Base-by-base conservation (phyloP, 805 yeast genomes). In the Wickerhamiella azyma region DNA sequence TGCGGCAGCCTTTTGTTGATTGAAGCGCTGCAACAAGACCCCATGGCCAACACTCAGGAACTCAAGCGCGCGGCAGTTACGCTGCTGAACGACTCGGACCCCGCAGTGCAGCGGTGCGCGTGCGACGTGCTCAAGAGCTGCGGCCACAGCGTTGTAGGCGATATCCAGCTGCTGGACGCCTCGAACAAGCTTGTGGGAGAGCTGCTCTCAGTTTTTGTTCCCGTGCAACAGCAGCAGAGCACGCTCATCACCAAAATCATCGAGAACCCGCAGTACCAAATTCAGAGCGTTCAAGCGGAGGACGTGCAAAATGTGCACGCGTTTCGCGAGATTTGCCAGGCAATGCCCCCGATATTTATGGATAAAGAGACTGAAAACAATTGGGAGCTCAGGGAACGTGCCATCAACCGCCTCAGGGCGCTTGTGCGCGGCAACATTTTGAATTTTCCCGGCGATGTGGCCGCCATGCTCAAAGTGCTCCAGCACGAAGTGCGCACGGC, bases 281-380 rank as follows among this genome's bases (percentile, higher is more conserved):
- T 69, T 26, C 81, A 76, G 43, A 50, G 57, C n/a, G 4, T 41
- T 72, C 2, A 56, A 53, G 21, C 57, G 73, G 50, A 62, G 6
- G 52, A 65, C 40, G 53, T 68, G 2, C 14, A 45, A 3, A 51
- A 63, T 35, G 59, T 58, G 10, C 57, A 60, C 32, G 53, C 57
- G 10, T 51, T 71, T 26, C 46, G 52, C 6, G 55, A 55, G 4
- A 56, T 60, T 13, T 45, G 65, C 17, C 65, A 62, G 26, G 46
- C 49, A 9, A 54, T 66, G 61, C 29, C 49, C 8, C 49, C 59
- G 0, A 52, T 59, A 19, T 86, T 89, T 55, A 72, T 69, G 8
- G 81, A 80, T 5, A 69, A 80, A 55, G 98, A 92, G 60, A 81
- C 94, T 0, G 98, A 92, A 57, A 71, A 71, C 48, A 92, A 92